Evolutionary conservation across 2,329 filamentous ascomycete genomes (phyloP), one percentile per base, ranked within the genome.

Genomic region (Plectosphaerella cucumerina): DNA sequence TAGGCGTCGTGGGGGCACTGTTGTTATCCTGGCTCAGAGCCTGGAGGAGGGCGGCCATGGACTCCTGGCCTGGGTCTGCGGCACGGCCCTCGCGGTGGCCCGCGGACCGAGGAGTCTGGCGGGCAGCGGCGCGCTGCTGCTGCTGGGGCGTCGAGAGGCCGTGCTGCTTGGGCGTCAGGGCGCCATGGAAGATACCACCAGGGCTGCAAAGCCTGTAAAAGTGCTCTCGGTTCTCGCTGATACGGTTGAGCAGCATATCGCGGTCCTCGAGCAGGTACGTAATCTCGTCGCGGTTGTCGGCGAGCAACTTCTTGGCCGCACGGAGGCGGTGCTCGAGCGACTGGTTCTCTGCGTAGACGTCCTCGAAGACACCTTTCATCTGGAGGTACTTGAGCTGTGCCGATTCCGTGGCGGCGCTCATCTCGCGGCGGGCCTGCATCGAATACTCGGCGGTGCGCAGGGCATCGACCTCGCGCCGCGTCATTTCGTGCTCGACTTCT

Each of bases 401-500:
- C 20, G 77, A 76, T 47, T 84, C 78, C 4, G 77, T 73, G 18
- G 72, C 75, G 6, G 70, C 70, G 57, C 71, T 77, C 51, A 80
- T 70, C 53, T 84, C 78, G 20, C 73, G 75, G 44, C 76, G 74
- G 4, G 78, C 78, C 53, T 86, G 83, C 48, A 80, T 81, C 48
- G 83, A 81, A 63, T 87, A 81, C 62, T 94, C 88, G 14, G 85
- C 84, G 55, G 80, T 78, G 53, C 91, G 87, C 23, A 97, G 74
- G 12, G 92, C 89, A 55, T 96, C 89, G 18, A 96, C 87, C 68
- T 97, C 91, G 20, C 88, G 81, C 55, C 90, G 83, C n/a, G 87
- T 87, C 82, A 97, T 92, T 57, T 94, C 89, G 60, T 96, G 88
- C 68, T 97, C 93, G 5, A 97, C 92, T 34, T 86, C 87, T 58